phyloP scores from a whole-genome alignment of 2,329 filamentous ascomycete genomes.

The Cryphonectria radicalis region DNA sequence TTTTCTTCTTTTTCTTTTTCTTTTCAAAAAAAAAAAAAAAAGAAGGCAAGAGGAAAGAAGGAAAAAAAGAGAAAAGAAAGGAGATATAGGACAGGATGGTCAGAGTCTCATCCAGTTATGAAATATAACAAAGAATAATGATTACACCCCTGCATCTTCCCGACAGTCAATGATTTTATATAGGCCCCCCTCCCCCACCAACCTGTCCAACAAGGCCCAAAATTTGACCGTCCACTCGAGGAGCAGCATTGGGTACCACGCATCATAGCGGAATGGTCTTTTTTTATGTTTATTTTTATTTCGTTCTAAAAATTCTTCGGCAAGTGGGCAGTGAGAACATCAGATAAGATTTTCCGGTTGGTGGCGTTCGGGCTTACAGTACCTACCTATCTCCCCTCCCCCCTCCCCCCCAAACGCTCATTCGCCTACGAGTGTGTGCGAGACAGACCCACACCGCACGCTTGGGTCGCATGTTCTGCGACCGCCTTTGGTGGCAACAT shows the following conservation, averaged over 20 bases:
- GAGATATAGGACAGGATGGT: neutral
- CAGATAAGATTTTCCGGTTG: neutral
- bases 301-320: neutral
- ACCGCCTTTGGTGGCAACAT: slow-evolving; percentile 9
- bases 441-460: neutral
- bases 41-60: neutral
- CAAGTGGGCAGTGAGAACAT: neutral
- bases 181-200: neutral
- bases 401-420: neutral
- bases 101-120: neutral
- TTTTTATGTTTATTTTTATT: neutral
- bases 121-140: neutral
- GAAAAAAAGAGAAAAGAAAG: neutral
- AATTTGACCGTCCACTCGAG: slow-evolving; percentile 6
- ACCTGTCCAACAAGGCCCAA: slow-evolving; percentile 2
- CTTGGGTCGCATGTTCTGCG: slow-evolving; percentile 15
- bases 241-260: neutral
- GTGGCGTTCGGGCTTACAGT: neutral
- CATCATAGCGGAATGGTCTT: neutral
- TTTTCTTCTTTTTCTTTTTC: neutral
- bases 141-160: neutral
- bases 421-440: slow-evolving; percentile 18
- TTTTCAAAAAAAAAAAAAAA: neutral
- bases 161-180: neutral
- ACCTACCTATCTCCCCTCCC: neutral